A percentile compares a stretch with the other conserved stretches of the same genome.
phyloP scores from a whole-genome alignment of 2,329 filamentous ascomycete genomes.

The Penicillium crustosum region DNA sequence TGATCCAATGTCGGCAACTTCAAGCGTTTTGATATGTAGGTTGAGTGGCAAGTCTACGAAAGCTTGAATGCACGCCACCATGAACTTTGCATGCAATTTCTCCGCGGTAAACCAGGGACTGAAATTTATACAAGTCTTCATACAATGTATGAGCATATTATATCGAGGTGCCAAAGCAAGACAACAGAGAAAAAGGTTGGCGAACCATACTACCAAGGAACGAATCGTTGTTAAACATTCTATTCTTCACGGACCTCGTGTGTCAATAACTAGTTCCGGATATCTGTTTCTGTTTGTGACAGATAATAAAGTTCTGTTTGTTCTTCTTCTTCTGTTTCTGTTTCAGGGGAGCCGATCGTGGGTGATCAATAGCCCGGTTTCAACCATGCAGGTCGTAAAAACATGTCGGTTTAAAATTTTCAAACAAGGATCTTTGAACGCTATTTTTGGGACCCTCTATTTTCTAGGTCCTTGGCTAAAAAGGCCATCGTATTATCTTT shows the following conservation, averaged over 20 bases:
- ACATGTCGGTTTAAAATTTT: not conserved
- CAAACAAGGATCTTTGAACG: not conserved
- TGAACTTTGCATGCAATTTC: not conserved
- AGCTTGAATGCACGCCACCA: not conserved
- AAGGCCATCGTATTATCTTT: not conserved
- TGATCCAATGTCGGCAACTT: not conserved
- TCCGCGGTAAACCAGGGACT: not conserved
- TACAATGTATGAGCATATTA: not conserved
- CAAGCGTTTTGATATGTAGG: not conserved
- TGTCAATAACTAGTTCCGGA: not conserved
- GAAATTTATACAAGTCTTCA: too few species aligned
- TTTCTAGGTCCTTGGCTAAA: not conserved
- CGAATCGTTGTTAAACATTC: not conserved
- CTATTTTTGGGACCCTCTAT: not conserved
- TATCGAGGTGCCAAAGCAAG: not conserved
- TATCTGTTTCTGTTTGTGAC: not conserved
- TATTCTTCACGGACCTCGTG: not conserved
- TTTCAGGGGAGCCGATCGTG: constrained; percentile 5
- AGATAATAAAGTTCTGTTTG: not conserved
- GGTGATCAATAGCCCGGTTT: not conserved
- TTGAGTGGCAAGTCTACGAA: not conserved
- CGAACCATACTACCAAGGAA: not conserved
- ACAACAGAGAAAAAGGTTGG: not conserved
- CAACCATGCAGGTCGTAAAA: not conserved
- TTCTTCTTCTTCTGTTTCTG: not conserved